A percentile compares a stretch with the other conserved stretches of the same genome.
phyloP scores from a whole-genome alignment of 2,329 filamentous ascomycete species.

The Paradendryphiella salina region DNA sequence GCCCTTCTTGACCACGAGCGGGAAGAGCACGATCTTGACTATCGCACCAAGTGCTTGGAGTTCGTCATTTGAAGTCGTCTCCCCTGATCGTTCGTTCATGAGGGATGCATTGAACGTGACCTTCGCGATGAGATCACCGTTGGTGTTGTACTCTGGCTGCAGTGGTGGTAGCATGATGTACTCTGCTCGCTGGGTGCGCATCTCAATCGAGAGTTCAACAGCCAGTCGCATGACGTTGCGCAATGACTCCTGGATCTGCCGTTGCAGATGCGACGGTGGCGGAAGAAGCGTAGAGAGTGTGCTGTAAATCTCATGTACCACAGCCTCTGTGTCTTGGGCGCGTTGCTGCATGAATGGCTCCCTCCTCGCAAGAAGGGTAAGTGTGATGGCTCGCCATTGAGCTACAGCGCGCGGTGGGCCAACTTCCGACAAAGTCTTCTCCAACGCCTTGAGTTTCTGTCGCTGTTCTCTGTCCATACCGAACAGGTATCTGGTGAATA shows the following conservation, averaged over 20 bases:
- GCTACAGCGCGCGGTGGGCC: slow-evolving; percentile 84
- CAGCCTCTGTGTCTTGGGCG: slow-evolving; percentile 87
- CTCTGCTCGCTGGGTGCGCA: slow-evolving; percentile 94
- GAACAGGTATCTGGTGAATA: slow-evolving; percentile 97
- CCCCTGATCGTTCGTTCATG: slow-evolving; percentile 89
- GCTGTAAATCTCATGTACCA: slow-evolving; percentile 87
- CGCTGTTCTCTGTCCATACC: slow-evolving; percentile 98
- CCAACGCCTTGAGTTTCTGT: slow-evolving; percentile 93
- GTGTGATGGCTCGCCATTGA: slow-evolving; percentile 93
- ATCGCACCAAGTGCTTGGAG: slow-evolving; percentile 75
- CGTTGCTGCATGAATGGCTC: slow-evolving; percentile 80
- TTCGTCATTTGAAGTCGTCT: slow-evolving; percentile 72
- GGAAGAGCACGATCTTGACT: slow-evolving; percentile 92
- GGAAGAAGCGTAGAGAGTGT: slow-evolving; percentile 83
- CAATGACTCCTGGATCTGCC: slow-evolving; percentile 80
- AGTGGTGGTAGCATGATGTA: slow-evolving; percentile 98
- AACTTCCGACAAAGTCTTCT: slow-evolving; percentile 87
- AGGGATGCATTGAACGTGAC: slow-evolving; percentile 89
- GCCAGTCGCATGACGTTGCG: slow-evolving; percentile 86
- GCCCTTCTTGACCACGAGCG: slow-evolving; percentile 93
- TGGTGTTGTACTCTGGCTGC: slow-evolving; percentile 91
- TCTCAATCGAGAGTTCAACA: slow-evolving; percentile 89
- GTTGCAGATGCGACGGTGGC: slow-evolving; percentile 78
- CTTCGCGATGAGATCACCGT: slow-evolving; percentile 84
- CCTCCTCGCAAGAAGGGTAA: slow-evolving; percentile 82